phyloP scores from a whole-genome alignment of 306 rosid species.

The Quillaja saponaria region DNA sequence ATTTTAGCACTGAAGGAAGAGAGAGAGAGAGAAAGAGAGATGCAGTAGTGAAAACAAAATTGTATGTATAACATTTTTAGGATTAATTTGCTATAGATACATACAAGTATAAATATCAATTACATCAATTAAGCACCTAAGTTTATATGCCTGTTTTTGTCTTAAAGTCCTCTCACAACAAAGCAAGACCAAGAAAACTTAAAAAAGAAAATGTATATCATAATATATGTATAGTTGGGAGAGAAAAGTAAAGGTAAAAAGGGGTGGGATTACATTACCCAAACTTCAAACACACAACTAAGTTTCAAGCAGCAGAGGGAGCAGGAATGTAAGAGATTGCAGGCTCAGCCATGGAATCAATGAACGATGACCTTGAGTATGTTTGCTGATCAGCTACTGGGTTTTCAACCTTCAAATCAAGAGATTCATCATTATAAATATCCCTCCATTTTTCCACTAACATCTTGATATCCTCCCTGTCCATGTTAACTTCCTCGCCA shows the following conservation, averaged over 20 bases:
- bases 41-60: too few relatives aligned
- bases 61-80: slow-evolving; percentile 1
- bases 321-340: slow-evolving; percentile 45
- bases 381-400: slow-evolving; percentile 16
- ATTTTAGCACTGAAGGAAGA: too few relatives aligned
- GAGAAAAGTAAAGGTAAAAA: background rate
- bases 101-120: background rate
- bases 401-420: slow-evolving; percentile 47
- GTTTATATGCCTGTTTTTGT: too few relatives aligned
- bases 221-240: background rate
- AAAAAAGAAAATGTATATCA: background rate
- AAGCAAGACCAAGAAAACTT: slow-evolving; percentile 22
- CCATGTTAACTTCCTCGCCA: slow-evolving; percentile 63
- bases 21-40: too few relatives aligned
- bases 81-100: background rate
- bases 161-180: too few relatives aligned
- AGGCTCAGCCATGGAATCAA: slow-evolving; percentile 56
- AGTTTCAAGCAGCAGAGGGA: slow-evolving; percentile 60
- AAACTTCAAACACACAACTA: too few relatives aligned
- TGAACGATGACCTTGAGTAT: slow-evolving; percentile 39
- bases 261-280: slow-evolving; percentile 13
- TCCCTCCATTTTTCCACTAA: slow-evolving; percentile 72
- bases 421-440: slow-evolving; percentile 53
- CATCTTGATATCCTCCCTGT: slow-evolving; percentile 56
- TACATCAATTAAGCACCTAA: too few relatives aligned